Evolutionary conservation across 495 filamentous ascomycete species (phyloP).

Genomic region (Platismatia glauca): DNA sequence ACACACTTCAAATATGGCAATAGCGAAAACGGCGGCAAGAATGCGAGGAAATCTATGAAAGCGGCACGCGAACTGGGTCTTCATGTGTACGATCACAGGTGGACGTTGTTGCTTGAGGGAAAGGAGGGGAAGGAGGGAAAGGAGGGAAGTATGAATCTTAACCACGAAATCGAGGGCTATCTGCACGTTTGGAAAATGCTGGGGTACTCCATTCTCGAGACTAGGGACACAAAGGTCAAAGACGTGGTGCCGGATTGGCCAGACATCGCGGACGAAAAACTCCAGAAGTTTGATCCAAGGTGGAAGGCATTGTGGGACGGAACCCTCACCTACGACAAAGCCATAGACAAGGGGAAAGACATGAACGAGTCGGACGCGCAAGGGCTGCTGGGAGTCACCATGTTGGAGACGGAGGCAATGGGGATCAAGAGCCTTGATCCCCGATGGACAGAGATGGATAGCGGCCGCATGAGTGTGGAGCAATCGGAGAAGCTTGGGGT

Average conservation of each 20-base stretch:
- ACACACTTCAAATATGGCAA: slow-evolving; percentile 11
- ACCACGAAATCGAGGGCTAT: neutral
- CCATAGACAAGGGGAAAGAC: neutral
- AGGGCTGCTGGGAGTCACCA: slow-evolving; percentile 7
- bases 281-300: slow-evolving; percentile 7
- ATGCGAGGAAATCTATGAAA: slow-evolving; percentile 2
- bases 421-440: slow-evolving; percentile 8
- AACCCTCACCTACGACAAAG: neutral
- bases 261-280: neutral
- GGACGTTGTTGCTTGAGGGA: neutral
- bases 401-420: slow-evolving; percentile 14
- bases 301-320: slow-evolving; percentile 4
- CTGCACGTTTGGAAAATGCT: slow-evolving; percentile 12
- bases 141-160: neutral
- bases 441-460: slow-evolving; percentile 1
- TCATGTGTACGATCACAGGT: neutral
- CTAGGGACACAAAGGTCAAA: slow-evolving; percentile 1
- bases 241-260: slow-evolving; percentile 2
- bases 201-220: slow-evolving; percentile 14
- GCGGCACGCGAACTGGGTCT: slow-evolving; percentile 4
- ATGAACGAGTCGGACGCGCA: slow-evolving; percentile 6
- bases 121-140: neutral
- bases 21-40: neutral
- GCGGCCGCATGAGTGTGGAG: slow-evolving; percentile 1
- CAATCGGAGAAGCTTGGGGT: slow-evolving; percentile 4